Percentiles rank a stretch among this genome's conserved stretches.
Evolutionary conservation across 1,139 yeast species (phyloP).

Genomic region (Kodamaea alishanica): DNA sequence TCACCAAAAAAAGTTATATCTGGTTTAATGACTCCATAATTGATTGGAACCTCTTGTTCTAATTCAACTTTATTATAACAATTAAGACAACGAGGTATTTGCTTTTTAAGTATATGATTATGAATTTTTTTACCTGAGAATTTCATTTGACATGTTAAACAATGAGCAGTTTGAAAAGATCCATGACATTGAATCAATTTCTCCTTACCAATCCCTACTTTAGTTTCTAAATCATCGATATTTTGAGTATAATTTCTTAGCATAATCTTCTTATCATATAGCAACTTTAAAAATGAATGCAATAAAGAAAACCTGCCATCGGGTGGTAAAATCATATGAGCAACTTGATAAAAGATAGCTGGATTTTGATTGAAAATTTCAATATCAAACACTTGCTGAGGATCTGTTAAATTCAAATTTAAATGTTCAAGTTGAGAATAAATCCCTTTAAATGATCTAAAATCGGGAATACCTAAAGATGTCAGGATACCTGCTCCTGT

Average conservation of each 20-base stretch:
- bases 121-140: conserved; percentile 67
- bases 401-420: conserved; percentile 64
- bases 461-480: conserved; percentile 90
- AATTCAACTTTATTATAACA: conserved; percentile 42
- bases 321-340: conserved; percentile 79
- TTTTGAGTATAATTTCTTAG: conserved; percentile 91
- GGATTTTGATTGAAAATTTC: conserved; percentile 74
- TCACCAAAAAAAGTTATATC: conserved; percentile 96
- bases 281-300: conserved; percentile 72
- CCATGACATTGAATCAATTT: conserved; percentile 93
- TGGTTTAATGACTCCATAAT: conserved; percentile 69
- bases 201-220: conserved; percentile 69
- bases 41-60: conserved; percentile 17
- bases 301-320: conserved; percentile 69
- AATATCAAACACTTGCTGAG: conserved; percentile 90
- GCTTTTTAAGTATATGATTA: conserved; percentile 55
- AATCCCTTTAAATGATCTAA: conserved; percentile 84
- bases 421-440: conserved; percentile 62
- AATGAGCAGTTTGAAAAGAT: conserved; percentile 86
- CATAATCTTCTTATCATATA: conserved; percentile 75
- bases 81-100: conserved; percentile 69
- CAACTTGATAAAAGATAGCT: conserved; percentile 76
- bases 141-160: conserved; percentile 69
- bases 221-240: conserved; percentile 87
- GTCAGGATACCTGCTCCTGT: conserved; percentile 98